Evolutionary conservation across 2,329 filamentous ascomycete species (phyloP).

Genomic region (Fusarium sp.): DNA sequence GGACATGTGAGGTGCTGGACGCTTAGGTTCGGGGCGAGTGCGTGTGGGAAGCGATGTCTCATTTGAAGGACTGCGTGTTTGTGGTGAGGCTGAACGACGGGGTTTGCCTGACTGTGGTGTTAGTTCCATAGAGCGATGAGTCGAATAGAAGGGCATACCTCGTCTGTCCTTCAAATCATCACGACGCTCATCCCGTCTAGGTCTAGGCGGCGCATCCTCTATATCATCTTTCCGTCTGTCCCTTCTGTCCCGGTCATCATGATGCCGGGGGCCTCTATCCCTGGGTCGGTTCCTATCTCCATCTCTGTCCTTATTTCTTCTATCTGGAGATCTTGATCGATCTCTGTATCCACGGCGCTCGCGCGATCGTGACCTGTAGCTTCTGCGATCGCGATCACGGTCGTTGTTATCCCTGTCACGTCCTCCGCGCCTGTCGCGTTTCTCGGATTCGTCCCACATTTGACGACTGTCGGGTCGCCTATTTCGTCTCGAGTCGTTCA

Average conservation of each 20-base stretch:
- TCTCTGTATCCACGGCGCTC: constrained; percentile 54
- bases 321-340: constrained; percentile 55
- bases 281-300: constrained; percentile 52
- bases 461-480: constrained; percentile 66
- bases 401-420: constrained; percentile 50
- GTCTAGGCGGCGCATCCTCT: constrained; percentile 39
- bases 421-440: constrained; percentile 53
- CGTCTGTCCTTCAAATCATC: constrained; percentile 47
- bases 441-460: constrained; percentile 71
- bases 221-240: constrained; percentile 48
- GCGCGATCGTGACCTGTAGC: constrained; percentile 54
- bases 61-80: constrained; percentile 43
- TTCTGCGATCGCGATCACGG: constrained; percentile 52
- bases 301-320: constrained; percentile 57
- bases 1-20: constrained; percentile 50
- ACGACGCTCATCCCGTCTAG: constrained; percentile 44
- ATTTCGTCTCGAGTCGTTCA: constrained; percentile 53
- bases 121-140: neutral
- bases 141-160: constrained; percentile 36
- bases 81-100: constrained; percentile 57
- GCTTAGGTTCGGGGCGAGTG: constrained; percentile 46
- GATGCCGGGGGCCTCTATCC: constrained; percentile 51
- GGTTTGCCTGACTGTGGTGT: constrained; percentile 42
- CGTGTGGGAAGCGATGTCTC: constrained; percentile 54
- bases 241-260: constrained; percentile 45